Percentiles rank a stretch among this genome's conserved stretches.
Conservation (phyloP, 257 asterid genomes). For the Galeopsis tetrahit region DNA sequence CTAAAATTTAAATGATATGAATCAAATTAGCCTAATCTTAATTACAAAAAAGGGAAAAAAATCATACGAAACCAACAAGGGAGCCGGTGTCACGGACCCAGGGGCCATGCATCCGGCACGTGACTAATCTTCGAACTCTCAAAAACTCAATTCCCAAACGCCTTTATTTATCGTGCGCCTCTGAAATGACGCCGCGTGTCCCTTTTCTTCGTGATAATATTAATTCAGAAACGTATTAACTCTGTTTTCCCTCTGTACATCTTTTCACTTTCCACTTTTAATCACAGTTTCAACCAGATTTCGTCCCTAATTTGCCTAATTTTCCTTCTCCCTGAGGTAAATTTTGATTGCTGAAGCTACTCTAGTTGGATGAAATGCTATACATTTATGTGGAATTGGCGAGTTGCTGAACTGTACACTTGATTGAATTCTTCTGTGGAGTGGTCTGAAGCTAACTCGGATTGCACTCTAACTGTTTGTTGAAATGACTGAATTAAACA, state of each 20-base stretch:
- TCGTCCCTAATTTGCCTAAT: conserved; percentile 1
- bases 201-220: conserved; percentile 23
- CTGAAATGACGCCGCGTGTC: conserved; percentile 43
- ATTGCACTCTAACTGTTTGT: conserved; percentile 32
- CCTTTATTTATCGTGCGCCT: conserved; percentile 33
- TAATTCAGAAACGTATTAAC: conserved; percentile 31
- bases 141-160: conserved; percentile 5
- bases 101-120: conserved; percentile 43
- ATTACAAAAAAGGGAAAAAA: neutral
- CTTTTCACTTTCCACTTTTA: conserved; percentile 28
- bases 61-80: conserved; percentile 30
- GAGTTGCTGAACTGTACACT: conserved; percentile 4
- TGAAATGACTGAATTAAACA: conserved; percentile 28
- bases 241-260: conserved; percentile 17
- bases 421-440: conserved; percentile 24
- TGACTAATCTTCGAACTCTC: conserved; percentile 33
- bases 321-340: conserved; percentile 31
- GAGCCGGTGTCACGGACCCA: conserved; percentile 44
- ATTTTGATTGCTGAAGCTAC: conserved; percentile 4
- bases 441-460: conserved; percentile 18
- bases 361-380: conserved; percentile 31
- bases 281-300: conserved; percentile 16
- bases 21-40: neutral
- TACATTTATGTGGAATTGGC: conserved; percentile 17
- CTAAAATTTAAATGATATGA: neutral